Evolutionary conservation across 2,329 filamentous ascomycete species (phyloP), one percentile per base, ranked within the genome.

Genomic region (Colletotrichum orchidophilum): DNA sequence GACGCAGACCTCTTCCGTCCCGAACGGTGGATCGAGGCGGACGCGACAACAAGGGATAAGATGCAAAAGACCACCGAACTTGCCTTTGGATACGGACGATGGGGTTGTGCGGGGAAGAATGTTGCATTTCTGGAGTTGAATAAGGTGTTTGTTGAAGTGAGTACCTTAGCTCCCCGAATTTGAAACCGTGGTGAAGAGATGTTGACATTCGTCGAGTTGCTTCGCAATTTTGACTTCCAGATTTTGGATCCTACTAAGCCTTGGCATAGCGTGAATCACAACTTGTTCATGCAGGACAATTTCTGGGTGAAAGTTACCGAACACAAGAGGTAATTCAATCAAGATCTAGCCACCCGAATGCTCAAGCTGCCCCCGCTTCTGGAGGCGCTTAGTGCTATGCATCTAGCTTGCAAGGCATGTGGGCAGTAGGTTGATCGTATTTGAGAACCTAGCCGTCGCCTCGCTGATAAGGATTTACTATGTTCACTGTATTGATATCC

Each of bases 21-120:
- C 1, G 86, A 86, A 55, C 80, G 87, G 42, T 88, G 86, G 84
- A 72, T 88, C 15, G 79, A 84, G 68, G 79, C 76, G 15, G 74
- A 76, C 5, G 76, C 77, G 3, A 77, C 35, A 8, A 15, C 49
- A 5, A 55, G 31, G 24, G 70, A 72, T 6, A 52, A 55, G 77
- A 78, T 75, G 75, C 73, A 35, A 24, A 63, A 53, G 73, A 78
- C 5, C 55, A 79, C 50, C 15, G 82, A 83, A 35, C 69, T 81
- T 9, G 75, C 81, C 4, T 85, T 84, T 72, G 81, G 81, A 1
- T 75, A 78, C 26, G 82, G 83, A 0, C 75, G 75, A 26, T 81
- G 77, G 67, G 73, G 70, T 31, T 72, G 70, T 52, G 67, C 66
- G 18, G 84, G 84, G 1, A 82, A 80, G 73, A 76, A 77, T 24